These are phyloP conservation scores for Colletotrichum lindemuthianum DNA, from an alignment of 2,329 filamentous ascomycete species.

Conservation along the genomic window DNA sequence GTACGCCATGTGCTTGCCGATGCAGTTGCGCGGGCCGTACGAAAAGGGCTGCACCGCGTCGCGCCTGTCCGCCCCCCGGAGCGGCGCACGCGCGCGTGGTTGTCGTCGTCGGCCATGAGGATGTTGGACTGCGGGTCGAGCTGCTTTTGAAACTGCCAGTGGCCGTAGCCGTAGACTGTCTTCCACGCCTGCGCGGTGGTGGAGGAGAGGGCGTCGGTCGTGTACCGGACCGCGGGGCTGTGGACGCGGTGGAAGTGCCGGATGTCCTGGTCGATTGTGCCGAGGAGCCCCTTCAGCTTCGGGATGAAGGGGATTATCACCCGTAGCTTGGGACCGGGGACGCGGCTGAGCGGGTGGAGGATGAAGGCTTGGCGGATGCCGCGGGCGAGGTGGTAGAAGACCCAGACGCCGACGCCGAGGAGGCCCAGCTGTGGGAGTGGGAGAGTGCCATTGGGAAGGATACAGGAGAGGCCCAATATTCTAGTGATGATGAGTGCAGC, in stretches of 20 bases:
- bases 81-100: slow-evolving; percentile 13
- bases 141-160: slow-evolving; percentile 1
- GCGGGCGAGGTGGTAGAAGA: background rate
- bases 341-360: background rate
- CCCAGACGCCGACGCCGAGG: background rate
- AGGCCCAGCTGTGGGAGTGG: too few relatives aligned
- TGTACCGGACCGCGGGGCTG: slow-evolving; percentile 56
- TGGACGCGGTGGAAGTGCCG: slow-evolving; percentile 49
- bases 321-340: slow-evolving; percentile 4
- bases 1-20: slow-evolving; percentile 50
- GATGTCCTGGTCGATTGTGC: slow-evolving; percentile 35
- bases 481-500: too few relatives aligned
- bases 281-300: slow-evolving; percentile 1
- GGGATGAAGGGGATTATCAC: slow-evolving; percentile 6
- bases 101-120: slow-evolving; percentile 4
- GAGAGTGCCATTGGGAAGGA: too few relatives aligned
- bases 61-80: slow-evolving; percentile 19
- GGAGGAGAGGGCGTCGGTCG: slow-evolving; percentile 57
- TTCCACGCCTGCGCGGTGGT: slow-evolving; percentile 47
- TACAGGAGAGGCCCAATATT: too few relatives aligned
- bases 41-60: slow-evolving; percentile 27
- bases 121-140: slow-evolving; percentile 11
- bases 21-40: slow-evolving; percentile 24
- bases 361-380: slow-evolving; percentile 15
- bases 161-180: slow-evolving; percentile 44